Base-by-base conservation (phyloP, 371 early-diverging fungal genomes). In the Apophysomyces ossiformis region DNA sequence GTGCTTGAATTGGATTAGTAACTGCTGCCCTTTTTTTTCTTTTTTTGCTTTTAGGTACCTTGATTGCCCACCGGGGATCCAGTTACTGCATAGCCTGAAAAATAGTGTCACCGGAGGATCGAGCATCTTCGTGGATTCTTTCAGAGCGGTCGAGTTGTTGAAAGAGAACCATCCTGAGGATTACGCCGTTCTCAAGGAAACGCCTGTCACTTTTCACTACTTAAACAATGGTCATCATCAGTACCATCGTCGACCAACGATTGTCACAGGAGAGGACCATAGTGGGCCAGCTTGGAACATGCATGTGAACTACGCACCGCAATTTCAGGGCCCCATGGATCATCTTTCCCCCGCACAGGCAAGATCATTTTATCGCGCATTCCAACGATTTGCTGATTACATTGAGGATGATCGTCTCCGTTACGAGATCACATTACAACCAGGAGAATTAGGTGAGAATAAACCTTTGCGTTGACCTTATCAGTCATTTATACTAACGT, bases 31-130 rank as follows among this genome's bases (percentile, higher is more conserved):
- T 6, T 36, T 15, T 21, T 5, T 46, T 32, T 41, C 39, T 4
- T 50, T 11, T 7, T 21, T 18, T 26, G 0, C 4, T 26, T 44
- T 9, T 35, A 82, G 82, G 79, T 82, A 82, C 45, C 35, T 77
- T 75, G 95, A 96, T 69, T 79, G 91, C 7, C 95, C 96, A 5
- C 95, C 96, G 4, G 95, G 93, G 0, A 69, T 96, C 32, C 95
- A 96, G 70, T 74, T 95, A 39, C 80, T 95, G 43, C 95, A 95
- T 68, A 87, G 90, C 69, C 77, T 95, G 43, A 78, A 92, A 58
- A 94, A 95, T 75, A 79, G 79, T 7, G 95, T 92, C 7, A 87
- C 77, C 0, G 96, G 95, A 44, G 96, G 96, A 0, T 77, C 87
- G 5, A 89, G 88, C 50, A 89, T 91, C 38, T 95, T 95, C 70